Conservation (phyloP, 208 protist species). For the Crithidia thermophila region DNA sequence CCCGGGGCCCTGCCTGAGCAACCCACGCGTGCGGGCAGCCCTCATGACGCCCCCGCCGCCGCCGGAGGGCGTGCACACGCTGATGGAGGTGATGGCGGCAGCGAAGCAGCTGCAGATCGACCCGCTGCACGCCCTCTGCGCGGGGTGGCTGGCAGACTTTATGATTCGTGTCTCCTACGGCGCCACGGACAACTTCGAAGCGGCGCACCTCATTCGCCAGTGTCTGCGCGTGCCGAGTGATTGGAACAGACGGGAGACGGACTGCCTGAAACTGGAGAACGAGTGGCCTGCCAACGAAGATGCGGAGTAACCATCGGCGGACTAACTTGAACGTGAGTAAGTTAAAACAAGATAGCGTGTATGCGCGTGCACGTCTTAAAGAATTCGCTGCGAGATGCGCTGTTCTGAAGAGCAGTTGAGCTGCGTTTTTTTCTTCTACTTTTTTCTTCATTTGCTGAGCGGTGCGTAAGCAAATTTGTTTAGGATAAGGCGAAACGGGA, state of each 20-base stretch:
- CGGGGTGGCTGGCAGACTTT: conserved; percentile 69
- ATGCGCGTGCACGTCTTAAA: too few relatives aligned
- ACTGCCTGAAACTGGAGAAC: conserved; percentile 83
- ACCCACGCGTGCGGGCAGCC: conserved; percentile 16
- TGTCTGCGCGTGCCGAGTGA: conserved; percentile 67
- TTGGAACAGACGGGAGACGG: conserved; percentile 67
- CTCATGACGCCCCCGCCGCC: conserved; percentile 40
- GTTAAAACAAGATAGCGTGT: conserved; percentile 3
- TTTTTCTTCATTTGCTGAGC: too few relatives aligned
- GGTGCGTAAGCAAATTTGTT: too few relatives aligned
- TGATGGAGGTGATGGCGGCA: conserved; percentile 44
- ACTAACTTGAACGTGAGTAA: background rate
- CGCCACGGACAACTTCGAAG: conserved; percentile 64
- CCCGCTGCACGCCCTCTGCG: conserved; percentile 59
- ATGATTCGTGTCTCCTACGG: conserved; percentile 69
- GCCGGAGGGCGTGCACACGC: conserved; percentile 36
- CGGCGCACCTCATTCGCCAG: conserved; percentile 70
- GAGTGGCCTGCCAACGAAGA: conserved; percentile 87
- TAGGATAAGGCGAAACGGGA: too few relatives aligned
- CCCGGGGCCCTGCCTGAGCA: conserved; percentile 40
- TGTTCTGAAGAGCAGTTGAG: too few relatives aligned
- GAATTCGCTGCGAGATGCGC: too few relatives aligned
- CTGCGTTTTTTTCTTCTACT: too few relatives aligned
- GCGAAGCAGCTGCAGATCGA: conserved; percentile 59
- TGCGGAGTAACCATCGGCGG: conserved; percentile 10